Percentiles rank a stretch among this genome's conserved stretches.
Conservation (phyloP, 352 stramenopile genomes). For the Globisporangium camurandrum region DNA sequence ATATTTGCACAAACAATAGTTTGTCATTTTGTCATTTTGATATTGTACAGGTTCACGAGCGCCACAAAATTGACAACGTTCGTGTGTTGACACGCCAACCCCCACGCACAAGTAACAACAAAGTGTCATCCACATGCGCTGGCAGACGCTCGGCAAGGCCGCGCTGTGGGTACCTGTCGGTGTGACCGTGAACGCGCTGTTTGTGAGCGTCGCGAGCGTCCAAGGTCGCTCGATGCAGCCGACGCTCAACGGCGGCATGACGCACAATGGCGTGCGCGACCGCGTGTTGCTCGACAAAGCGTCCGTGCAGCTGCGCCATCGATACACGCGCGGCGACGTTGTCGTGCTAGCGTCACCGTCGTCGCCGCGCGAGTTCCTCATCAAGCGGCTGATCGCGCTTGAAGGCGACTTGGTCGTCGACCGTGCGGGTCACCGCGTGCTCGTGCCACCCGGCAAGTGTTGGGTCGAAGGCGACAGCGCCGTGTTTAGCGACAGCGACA, state of each 20-base stretch:
- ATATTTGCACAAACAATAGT: too few species aligned
- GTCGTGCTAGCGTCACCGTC: slow-evolving; percentile 72
- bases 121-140: too few species aligned
- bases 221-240: slow-evolving; percentile 84
- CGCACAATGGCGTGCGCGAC: slow-evolving; percentile 56
- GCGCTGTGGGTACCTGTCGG: slow-evolving; percentile 79
- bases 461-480: slow-evolving; percentile 82
- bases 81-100: neutral
- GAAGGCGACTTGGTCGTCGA: slow-evolving; percentile 70
- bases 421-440: slow-evolving; percentile 19
- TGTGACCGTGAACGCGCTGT: slow-evolving; percentile 63
- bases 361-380: slow-evolving; percentile 43
- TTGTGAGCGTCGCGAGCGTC: slow-evolving; percentile 63
- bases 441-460: slow-evolving; percentile 71
- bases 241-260: slow-evolving; percentile 64
- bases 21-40: too few species aligned
- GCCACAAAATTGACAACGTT: too few species aligned
- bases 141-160: slow-evolving; percentile 50
- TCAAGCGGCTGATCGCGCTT: slow-evolving; percentile 72
- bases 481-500: slow-evolving; percentile 63
- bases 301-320: slow-evolving; percentile 65
- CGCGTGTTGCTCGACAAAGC: slow-evolving; percentile 84
- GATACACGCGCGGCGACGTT: slow-evolving; percentile 61
- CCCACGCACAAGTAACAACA: slow-evolving; percentile 8
- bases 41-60: too few species aligned